These are phyloP conservation scores for Jatropha podagrica DNA, from an alignment of 441 rosid genomes.

Conservation along the genomic window DNA sequence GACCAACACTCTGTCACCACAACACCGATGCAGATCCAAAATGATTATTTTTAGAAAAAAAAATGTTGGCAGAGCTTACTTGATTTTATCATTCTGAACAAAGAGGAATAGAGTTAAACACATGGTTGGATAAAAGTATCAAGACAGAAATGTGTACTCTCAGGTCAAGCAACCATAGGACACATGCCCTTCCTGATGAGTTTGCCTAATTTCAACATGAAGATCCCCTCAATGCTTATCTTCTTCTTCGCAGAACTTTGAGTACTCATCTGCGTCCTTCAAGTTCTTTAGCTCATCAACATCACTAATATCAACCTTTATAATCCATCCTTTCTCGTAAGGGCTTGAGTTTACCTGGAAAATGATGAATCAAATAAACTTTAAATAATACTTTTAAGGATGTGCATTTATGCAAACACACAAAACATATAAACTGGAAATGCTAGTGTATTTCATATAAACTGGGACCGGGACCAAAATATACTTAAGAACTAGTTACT, in stretches of 20 bases:
- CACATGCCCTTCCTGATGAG: too few relatives aligned
- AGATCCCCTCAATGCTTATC: neutral
- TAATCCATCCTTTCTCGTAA: constrained; percentile 80
- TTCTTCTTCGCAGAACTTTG: constrained; percentile 43
- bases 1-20: too few relatives aligned
- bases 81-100: too few relatives aligned
- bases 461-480: neutral
- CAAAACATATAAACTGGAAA: neutral
- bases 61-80: too few relatives aligned
- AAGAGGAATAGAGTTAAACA: too few relatives aligned
- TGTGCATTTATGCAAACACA: neutral
- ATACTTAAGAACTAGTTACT: neutral
- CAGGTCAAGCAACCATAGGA: too few relatives aligned
- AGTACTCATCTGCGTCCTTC: constrained; percentile 70
- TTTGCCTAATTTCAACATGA: too few relatives aligned
- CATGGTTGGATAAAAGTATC: too few relatives aligned
- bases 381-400: too few relatives aligned
- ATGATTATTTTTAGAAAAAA: too few relatives aligned
- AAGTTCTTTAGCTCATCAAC: constrained; percentile 56
- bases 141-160: too few relatives aligned
- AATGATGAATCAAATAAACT: neutral
- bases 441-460: neutral
- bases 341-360: constrained; percentile 87
- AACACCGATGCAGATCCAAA: too few relatives aligned
- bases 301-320: constrained; percentile 65